Evolutionary conservation across 331 rosid species (phyloP).

Genomic region (Saraca asoca): DNA sequence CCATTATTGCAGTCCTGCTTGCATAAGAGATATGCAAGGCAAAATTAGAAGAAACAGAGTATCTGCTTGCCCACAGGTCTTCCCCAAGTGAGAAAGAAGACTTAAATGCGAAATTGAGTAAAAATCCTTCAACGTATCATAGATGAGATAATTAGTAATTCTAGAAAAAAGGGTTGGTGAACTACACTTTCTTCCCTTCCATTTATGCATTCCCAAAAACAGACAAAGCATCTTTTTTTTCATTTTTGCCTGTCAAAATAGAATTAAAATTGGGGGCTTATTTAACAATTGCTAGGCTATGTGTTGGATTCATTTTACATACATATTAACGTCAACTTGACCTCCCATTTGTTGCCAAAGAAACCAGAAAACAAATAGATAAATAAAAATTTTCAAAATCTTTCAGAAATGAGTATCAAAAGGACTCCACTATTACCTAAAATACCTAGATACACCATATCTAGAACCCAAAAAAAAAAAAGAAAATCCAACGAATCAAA

Average conservation of each 20-base stretch:
- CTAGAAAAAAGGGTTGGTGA: neutral
- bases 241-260: neutral
- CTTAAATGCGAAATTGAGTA: slow-evolving; percentile 46
- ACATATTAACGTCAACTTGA: slow-evolving; percentile 1
- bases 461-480: neutral
- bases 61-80: slow-evolving; percentile 48
- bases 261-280: slow-evolving; percentile 23
- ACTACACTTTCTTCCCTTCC: neutral
- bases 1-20: slow-evolving; percentile 50
- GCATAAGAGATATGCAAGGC: slow-evolving; percentile 47
- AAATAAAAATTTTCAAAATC: neutral
- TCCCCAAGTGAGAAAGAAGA: slow-evolving; percentile 45
- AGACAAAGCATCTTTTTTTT: slow-evolving; percentile 25
- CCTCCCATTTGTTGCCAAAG: slow-evolving; percentile 7
- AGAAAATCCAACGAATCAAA: slow-evolving; percentile 25
- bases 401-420: slow-evolving; percentile 1
- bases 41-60: slow-evolving; percentile 57
- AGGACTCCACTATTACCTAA: neutral
- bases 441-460: neutral
- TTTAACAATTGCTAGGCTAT: slow-evolving; percentile 5
- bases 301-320: neutral
- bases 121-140: slow-evolving; percentile 43
- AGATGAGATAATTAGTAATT: neutral
- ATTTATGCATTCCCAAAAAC: slow-evolving; percentile 21
- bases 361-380: slow-evolving; percentile 2